Conservation (phyloP, 108 stramenopile species). For the Stephanodiscus minutulus region DNA sequence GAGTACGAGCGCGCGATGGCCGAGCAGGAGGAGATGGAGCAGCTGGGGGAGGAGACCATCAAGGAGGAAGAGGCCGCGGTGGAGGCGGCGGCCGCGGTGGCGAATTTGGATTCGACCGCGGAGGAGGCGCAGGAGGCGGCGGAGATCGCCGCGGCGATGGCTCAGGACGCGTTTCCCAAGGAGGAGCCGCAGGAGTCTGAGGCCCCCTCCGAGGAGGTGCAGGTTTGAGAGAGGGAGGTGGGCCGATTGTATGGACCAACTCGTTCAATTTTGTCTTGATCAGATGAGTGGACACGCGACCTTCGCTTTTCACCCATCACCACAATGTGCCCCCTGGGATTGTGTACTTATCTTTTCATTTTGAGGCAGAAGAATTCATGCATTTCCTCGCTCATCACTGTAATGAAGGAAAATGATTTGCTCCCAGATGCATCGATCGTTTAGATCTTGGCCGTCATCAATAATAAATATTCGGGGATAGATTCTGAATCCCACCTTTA, state of each 20-base stretch:
- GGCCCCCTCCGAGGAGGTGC: too few relatives aligned
- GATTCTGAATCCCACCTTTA: too few relatives aligned
- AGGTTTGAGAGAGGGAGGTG: too few relatives aligned
- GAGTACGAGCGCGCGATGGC: slow-evolving; percentile 11
- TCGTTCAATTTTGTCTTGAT: too few relatives aligned
- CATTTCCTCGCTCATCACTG: not conserved
- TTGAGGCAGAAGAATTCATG: not conserved
- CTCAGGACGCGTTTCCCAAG: slow-evolving; percentile 30
- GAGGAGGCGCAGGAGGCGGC: slow-evolving; percentile 1
- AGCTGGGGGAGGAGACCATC: slow-evolving; percentile 24
- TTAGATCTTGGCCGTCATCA: not conserved
- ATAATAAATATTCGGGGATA: too few relatives aligned
- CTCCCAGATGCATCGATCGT: not conserved
- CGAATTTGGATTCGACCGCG: slow-evolving; percentile 21
- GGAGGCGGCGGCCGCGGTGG: slow-evolving; percentile 33
- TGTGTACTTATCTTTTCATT: not conserved
- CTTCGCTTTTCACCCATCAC: too few relatives aligned
- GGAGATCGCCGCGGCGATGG: slow-evolving; percentile 35
- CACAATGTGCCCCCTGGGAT: too few relatives aligned
- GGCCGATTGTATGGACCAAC: too few relatives aligned
- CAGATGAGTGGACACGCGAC: too few relatives aligned
- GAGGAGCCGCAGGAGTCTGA: not conserved
- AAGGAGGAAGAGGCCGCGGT: slow-evolving; percentile 31
- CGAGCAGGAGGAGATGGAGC: slow-evolving; percentile 11
- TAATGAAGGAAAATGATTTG: not conserved